Percentiles rank a stretch among this genome's conserved stretches.
Conservation (phyloP, 805 yeast genomes). For the Candida germanica region DNA sequence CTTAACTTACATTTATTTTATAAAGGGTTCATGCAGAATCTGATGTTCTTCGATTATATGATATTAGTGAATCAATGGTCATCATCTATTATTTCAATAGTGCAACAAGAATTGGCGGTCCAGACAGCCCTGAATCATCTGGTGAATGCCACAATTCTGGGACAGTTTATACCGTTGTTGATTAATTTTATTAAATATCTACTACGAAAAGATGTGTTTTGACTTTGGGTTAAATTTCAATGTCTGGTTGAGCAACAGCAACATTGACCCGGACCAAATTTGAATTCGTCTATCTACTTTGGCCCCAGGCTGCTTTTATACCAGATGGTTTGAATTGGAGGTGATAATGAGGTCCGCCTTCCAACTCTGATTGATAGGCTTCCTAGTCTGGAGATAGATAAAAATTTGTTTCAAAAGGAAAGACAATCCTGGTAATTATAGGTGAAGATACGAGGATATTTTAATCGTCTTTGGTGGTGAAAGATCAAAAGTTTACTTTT, state of each 20-base stretch:
- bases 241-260: slow-evolving; percentile 8
- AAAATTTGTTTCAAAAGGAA: slow-evolving; percentile 1
- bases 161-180: slow-evolving; percentile 23
- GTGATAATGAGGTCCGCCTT: slow-evolving; percentile 19
- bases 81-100: too few relatives aligned
- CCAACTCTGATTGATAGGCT: not conserved
- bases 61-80: too few relatives aligned
- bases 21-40: too few relatives aligned
- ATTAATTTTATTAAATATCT: slow-evolving; percentile 16
- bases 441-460: slow-evolving; percentile 3
- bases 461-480: slow-evolving; percentile 7
- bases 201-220: slow-evolving; percentile 22
- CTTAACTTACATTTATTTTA: too few relatives aligned
- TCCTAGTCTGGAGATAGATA: not conserved
- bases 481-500: slow-evolving; percentile 1
- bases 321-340: slow-evolving; percentile 19
- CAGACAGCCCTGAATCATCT: slow-evolving; percentile 1
- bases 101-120: slow-evolving; percentile 14
- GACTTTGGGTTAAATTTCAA: slow-evolving; percentile 12
- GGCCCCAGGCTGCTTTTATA: slow-evolving; percentile 20
- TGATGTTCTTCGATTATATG: too few relatives aligned
- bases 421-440: slow-evolving; percentile 1
- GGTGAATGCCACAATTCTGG: slow-evolving; percentile 19
- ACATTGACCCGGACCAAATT: slow-evolving; percentile 13
- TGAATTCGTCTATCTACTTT: slow-evolving; percentile 17